These are phyloP conservation scores for Calonectria pteridis DNA, from an alignment of 2,329 filamentous ascomycete species.

Conservation along the genomic window DNA sequence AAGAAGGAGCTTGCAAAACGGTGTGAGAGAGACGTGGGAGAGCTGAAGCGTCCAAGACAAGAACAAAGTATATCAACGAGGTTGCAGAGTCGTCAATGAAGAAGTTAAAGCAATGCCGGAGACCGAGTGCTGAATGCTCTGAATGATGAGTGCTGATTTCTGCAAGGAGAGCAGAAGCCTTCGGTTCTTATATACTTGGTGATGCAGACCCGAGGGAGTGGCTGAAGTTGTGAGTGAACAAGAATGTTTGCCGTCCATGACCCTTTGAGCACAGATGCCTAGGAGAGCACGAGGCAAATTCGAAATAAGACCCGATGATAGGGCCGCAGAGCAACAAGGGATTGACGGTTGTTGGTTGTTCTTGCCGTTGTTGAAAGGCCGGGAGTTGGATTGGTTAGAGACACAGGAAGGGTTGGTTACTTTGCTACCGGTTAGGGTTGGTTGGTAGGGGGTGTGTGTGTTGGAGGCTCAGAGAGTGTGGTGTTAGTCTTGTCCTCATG, in stretches of 20 bases:
- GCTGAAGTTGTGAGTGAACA: conserved; percentile 36
- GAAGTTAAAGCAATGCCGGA: conserved; percentile 1
- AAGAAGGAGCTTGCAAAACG: conserved; percentile 7
- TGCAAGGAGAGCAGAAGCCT: conserved; percentile 29
- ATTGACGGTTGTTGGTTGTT: conserved; percentile 42
- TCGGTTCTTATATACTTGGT: conserved; percentile 46
- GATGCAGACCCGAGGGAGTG: conserved; percentile 43
- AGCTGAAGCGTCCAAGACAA: conserved; percentile 5
- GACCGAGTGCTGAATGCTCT: conserved; percentile 24
- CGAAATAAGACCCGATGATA: conserved; percentile 44
- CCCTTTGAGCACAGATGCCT: conserved; percentile 43
- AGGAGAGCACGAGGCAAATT: conserved; percentile 43
- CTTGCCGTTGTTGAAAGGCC: conserved; percentile 37
- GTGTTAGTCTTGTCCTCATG: conserved; percentile 40
- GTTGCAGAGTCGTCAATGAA: conserved; percentile 4
- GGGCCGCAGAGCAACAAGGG: conserved; percentile 35
- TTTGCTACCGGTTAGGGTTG: conserved; percentile 36
- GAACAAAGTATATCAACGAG: not conserved
- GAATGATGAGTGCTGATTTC: conserved; percentile 37
- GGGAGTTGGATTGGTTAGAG: conserved; percentile 41
- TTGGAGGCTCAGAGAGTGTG: conserved; percentile 37
- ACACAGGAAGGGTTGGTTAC: conserved; percentile 41
- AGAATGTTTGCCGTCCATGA: conserved; percentile 46
- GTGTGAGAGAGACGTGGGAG: not conserved
- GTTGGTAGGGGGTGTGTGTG: conserved; percentile 42